Percentiles rank a stretch among this genome's conserved stretches.
Conservation (phyloP, 23 red algal species). For the Gracilaria domingensis region DNA sequence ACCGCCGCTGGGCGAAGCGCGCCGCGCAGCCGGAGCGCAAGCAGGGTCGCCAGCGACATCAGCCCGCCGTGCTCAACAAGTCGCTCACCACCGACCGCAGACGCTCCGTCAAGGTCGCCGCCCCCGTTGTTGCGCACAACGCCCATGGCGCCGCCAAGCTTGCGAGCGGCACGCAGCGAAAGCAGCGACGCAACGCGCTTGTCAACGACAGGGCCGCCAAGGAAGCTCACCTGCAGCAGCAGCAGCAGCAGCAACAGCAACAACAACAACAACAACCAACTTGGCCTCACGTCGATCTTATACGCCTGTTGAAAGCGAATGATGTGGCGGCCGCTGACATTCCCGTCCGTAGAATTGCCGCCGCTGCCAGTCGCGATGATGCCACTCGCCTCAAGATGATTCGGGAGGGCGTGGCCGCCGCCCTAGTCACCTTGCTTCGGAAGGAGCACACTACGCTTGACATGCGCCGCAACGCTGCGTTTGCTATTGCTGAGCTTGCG, state of each 20-base stretch:
- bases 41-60: slow-evolving; percentile 9
- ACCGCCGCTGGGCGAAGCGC: slow-evolving; percentile 40
- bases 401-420: slow-evolving; percentile 45
- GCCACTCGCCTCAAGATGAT: slow-evolving; percentile 64
- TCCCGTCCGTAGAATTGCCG: slow-evolving; percentile 51
- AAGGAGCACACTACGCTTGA: slow-evolving; percentile 51
- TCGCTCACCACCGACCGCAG: slow-evolving; percentile 52
- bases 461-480: slow-evolving; percentile 62
- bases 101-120: slow-evolving; percentile 57
- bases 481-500: slow-evolving; percentile 52
- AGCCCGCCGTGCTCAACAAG: slow-evolving; percentile 46
- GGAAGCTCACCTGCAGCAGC: too few species aligned
- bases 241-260: not conserved
- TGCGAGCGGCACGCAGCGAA: not conserved
- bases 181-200: not conserved
- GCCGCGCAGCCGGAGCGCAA: slow-evolving; percentile 4
- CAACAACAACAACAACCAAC: slow-evolving; percentile 1
- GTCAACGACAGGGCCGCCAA: not conserved
- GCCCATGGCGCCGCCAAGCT: not conserved
- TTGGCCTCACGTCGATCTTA: slow-evolving; percentile 61
- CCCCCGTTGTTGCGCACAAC: slow-evolving; percentile 16
- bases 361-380: slow-evolving; percentile 51
- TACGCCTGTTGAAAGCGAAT: slow-evolving; percentile 17
- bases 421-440: slow-evolving; percentile 39
- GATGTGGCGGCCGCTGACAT: slow-evolving; percentile 45